Evolutionary conservation across 169 alveolate genomes (phyloP).

Genomic region (Condylostoma magnum): DNA sequence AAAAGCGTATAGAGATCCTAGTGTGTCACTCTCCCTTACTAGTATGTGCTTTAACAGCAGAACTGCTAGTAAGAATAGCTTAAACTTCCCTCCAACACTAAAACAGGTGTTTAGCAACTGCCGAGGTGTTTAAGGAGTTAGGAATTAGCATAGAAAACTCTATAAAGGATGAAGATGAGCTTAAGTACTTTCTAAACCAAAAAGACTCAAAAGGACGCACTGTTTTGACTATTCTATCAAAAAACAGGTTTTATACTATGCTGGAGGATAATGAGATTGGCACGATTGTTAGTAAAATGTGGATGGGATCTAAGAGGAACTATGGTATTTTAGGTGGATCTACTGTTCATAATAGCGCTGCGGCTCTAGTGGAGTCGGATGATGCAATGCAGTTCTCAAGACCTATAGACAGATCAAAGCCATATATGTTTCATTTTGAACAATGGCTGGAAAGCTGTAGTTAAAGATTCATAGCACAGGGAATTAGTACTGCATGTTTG

Average conservation of each 20-base stretch:
- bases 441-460: slow-evolving; percentile 48
- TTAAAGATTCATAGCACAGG: slow-evolving; percentile 27
- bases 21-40: slow-evolving; percentile 20
- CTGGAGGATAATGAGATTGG: slow-evolving; percentile 55
- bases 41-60: slow-evolving; percentile 22
- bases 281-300: slow-evolving; percentile 51
- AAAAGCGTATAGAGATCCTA: not conserved
- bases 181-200: slow-evolving; percentile 47
- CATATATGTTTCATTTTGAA: slow-evolving; percentile 47
- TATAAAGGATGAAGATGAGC: slow-evolving; percentile 35
- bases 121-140: not conserved
- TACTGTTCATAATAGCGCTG: not conserved
- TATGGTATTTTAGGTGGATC: slow-evolving; percentile 34
- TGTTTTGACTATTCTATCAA: slow-evolving; percentile 45
- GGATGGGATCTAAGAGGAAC: slow-evolving; percentile 48
- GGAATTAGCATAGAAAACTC: slow-evolving; percentile 10
- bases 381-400: slow-evolving; percentile 40
- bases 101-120: not conserved
- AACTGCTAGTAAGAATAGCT: not conserved
- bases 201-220: slow-evolving; percentile 51
- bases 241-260: slow-evolving; percentile 37
- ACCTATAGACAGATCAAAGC: slow-evolving; percentile 38
- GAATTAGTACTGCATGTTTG: not conserved
- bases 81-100: not conserved
- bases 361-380: not conserved